Percentiles rank a stretch among this genome's conserved stretches.
Conservation (phyloP, 2,329 filamentous ascomycete species). For the Dichotomopilus funicola region DNA sequence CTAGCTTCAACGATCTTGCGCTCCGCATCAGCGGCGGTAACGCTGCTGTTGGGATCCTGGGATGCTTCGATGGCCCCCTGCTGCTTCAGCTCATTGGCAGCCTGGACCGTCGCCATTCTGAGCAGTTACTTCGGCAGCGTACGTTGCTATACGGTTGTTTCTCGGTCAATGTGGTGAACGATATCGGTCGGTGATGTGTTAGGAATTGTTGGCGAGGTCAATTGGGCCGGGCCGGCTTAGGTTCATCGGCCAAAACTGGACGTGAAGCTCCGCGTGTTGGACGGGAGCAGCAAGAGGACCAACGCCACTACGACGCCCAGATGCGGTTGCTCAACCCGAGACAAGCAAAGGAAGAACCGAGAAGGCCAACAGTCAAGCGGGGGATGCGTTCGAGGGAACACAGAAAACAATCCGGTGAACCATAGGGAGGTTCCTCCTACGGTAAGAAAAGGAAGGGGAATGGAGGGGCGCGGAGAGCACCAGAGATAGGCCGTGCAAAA, state of each 20-base stretch:
- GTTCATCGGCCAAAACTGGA: background rate
- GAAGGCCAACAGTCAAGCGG: background rate
- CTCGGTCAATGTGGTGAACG: slow-evolving; percentile 16
- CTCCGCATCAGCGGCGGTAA: slow-evolving; percentile 66
- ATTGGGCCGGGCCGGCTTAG: background rate
- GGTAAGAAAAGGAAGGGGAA: slow-evolving; percentile 2
- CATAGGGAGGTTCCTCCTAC: background rate
- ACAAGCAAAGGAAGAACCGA: background rate
- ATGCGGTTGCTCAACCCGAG: background rate
- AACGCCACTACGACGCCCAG: background rate
- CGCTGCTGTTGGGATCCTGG: slow-evolving; percentile 58
- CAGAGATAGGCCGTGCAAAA: background rate
- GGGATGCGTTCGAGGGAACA: slow-evolving; percentile 4
- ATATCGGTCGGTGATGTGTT: background rate
- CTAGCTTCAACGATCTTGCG: slow-evolving; percentile 70
- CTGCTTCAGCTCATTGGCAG: slow-evolving; percentile 63
- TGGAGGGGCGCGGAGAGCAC: slow-evolving; percentile 12
- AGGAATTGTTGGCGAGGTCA: background rate
- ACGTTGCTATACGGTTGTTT: slow-evolving; percentile 9
- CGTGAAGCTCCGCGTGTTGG: slow-evolving; percentile 4
- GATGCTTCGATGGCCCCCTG: slow-evolving; percentile 75
- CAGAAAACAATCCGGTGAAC: slow-evolving; percentile 9
- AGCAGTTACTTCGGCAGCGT: slow-evolving; percentile 10
- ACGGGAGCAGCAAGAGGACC: slow-evolving; percentile 11
- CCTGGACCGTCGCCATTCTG: slow-evolving; percentile 29